These are phyloP conservation scores for Wallemia hederae DNA, from an alignment of 1,284 basidiomycete genomes.

Conservation along the genomic window DNA sequence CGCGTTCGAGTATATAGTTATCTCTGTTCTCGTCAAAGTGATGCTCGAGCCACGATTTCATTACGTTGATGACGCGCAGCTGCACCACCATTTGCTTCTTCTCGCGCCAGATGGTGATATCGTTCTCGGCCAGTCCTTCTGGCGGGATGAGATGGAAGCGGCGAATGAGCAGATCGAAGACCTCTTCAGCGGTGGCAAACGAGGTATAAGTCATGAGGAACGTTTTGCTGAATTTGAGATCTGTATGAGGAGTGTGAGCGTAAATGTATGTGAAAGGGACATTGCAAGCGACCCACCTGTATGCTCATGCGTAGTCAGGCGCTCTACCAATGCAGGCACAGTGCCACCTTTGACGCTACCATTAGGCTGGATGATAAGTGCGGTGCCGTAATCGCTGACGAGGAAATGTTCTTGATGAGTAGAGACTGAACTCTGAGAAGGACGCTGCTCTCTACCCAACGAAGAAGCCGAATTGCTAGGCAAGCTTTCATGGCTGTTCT, in stretches of 20 bases:
- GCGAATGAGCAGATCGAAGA: conserved; percentile 57
- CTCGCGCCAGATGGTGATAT: conserved; percentile 53
- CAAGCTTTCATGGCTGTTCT: not conserved
- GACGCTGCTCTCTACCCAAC: not conserved
- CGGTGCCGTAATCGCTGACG: conserved; percentile 17
- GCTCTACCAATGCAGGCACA: conserved; percentile 52
- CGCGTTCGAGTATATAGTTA: conserved; percentile 11
- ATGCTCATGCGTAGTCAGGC: conserved; percentile 65
- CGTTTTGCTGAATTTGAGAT: conserved; percentile 56
- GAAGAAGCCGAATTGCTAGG: not conserved
- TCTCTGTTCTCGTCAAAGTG: conserved; percentile 17
- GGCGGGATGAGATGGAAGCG: conserved; percentile 62
- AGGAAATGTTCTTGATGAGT: not conserved
- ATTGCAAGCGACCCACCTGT: conserved; percentile 27
- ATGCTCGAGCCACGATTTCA: conserved; percentile 19
- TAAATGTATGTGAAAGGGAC: no score
- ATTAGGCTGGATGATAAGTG: conserved; percentile 46
- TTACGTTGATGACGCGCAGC: conserved; percentile 25
- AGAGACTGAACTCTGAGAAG: not conserved
- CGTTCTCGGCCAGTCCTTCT: conserved; percentile 28
- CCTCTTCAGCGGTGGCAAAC: conserved; percentile 57
- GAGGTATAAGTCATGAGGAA: conserved; percentile 95
- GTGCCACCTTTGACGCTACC: conserved; percentile 55
- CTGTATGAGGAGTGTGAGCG: conserved; percentile 21
- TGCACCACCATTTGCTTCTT: conserved; percentile 71